Percentiles rank a stretch among this genome's conserved stretches.
Evolutionary conservation across 768 basidiomycete genomes (phyloP).

Genomic region (Boletus reticulatus): DNA sequence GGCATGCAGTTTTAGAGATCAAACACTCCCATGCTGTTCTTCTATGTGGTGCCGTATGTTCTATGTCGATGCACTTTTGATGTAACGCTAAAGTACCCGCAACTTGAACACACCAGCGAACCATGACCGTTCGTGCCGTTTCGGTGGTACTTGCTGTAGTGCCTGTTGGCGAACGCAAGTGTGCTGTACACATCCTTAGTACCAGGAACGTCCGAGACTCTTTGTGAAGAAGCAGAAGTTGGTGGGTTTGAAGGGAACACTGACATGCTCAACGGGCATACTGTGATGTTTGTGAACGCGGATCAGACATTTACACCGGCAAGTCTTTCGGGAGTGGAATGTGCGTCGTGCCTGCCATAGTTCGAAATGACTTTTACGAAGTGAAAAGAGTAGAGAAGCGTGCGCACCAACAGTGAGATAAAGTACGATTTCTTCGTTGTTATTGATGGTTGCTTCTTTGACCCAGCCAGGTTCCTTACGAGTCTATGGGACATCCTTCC

Average conservation of each 20-base stretch:
- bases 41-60: too few species aligned
- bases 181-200: slow-evolving; percentile 58
- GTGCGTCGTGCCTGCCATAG: slow-evolving; percentile 62
- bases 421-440: too few species aligned
- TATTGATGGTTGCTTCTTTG: too few species aligned
- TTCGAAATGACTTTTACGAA: not conserved
- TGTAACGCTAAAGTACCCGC: too few species aligned
- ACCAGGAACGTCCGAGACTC: slow-evolving; percentile 92
- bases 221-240: slow-evolving; percentile 84
- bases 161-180: slow-evolving; percentile 48
- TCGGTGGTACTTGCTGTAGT: not conserved
- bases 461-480: too few species aligned
- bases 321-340: slow-evolving; percentile 87
- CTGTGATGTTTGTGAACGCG: not conserved
- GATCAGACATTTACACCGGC: slow-evolving; percentile 58
- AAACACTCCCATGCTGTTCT: too few species aligned
- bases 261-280: slow-evolving; percentile 80
- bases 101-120: too few species aligned
- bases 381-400: not conserved
- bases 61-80: slow-evolving; percentile 1
- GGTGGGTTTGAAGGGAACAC: slow-evolving; percentile 71
- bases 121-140: too few species aligned
- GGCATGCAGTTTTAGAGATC: too few species aligned
- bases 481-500: too few species aligned
- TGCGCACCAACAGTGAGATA: too few species aligned